These are phyloP conservation scores for Madurella fahalii DNA, from an alignment of 2,329 filamentous ascomycete species.

Conservation along the genomic window DNA sequence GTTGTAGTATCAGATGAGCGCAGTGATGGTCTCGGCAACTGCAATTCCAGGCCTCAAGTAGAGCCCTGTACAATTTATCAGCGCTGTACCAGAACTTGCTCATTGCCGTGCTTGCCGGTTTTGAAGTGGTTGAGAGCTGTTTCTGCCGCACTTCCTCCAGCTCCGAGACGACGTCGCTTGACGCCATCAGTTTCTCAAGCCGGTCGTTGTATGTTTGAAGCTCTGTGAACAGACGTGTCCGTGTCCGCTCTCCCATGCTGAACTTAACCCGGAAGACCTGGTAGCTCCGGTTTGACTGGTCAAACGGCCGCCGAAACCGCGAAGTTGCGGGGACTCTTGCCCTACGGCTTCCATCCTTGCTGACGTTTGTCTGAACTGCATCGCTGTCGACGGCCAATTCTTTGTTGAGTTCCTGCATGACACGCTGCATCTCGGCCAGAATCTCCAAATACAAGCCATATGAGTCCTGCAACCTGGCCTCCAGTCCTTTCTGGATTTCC, in stretches of 20 bases:
- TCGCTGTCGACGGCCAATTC: slow-evolving; percentile 21
- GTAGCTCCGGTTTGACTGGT: slow-evolving; percentile 7
- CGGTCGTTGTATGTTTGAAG: slow-evolving; percentile 23
- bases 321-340: too few species aligned
- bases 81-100: slow-evolving; percentile 29
- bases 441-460: too few species aligned
- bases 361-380: not conserved
- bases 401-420: slow-evolving; percentile 19
- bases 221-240: slow-evolving; percentile 23
- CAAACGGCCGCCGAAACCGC: too few species aligned
- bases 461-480: slow-evolving; percentile 17
- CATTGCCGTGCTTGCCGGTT: slow-evolving; percentile 8
- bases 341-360: slow-evolving; percentile 5
- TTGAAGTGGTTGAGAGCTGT: too few species aligned
- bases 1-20: slow-evolving; percentile 26
- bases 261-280: slow-evolving; percentile 25
- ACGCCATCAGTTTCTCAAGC: slow-evolving; percentile 23
- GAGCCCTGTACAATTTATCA: slow-evolving; percentile 21
- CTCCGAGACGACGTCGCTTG: slow-evolving; percentile 16
- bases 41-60: slow-evolving; percentile 26
- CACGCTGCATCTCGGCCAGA: slow-evolving; percentile 4
- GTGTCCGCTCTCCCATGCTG: slow-evolving; percentile 18
- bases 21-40: slow-evolving; percentile 22
- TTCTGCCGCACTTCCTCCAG: not conserved
- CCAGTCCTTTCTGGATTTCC: slow-evolving; percentile 9